These are phyloP conservation scores for Cystobasidium ongulense DNA, from an alignment of 768 basidiomycete genomes.

Conservation along the genomic window DNA sequence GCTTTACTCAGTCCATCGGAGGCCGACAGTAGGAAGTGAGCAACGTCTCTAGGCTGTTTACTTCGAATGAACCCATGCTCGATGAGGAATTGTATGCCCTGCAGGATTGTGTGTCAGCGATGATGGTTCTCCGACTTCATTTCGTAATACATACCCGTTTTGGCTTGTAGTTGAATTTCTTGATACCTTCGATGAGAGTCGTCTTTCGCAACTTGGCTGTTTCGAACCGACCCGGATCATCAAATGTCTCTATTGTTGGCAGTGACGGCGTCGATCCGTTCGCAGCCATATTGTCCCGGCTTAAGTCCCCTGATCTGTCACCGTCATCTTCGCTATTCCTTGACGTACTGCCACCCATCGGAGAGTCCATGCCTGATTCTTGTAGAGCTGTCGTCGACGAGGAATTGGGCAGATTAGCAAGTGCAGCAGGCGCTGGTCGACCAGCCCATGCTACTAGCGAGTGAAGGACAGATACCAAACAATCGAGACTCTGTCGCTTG, in stretches of 20 bases:
- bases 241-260: conserved; percentile 62
- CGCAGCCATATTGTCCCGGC: background rate
- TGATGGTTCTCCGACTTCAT: background rate
- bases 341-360: conserved; percentile 33
- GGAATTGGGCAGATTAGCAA: conserved; percentile 23
- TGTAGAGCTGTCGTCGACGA: conserved; percentile 30
- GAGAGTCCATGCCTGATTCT: conserved; percentile 32
- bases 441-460: conserved; percentile 80
- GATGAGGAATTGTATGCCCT: conserved; percentile 78
- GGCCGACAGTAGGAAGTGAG: conserved; percentile 70
- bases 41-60: conserved; percentile 65
- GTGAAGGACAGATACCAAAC: conserved; percentile 74
- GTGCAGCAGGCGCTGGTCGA: conserved; percentile 21
- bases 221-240: conserved; percentile 87
- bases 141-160: conserved; percentile 60
- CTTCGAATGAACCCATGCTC: conserved; percentile 78
- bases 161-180: conserved; percentile 98
- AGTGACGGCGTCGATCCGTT: background rate
- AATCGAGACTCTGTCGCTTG: conserved; percentile 86
- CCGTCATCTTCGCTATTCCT: conserved; percentile 26
- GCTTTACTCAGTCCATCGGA: conserved; percentile 81
- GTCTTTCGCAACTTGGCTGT: conserved; percentile 95
- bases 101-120: conserved; percentile 42
- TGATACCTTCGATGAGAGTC: conserved; percentile 84
- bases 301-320: conserved; percentile 6